Conservation (phyloP, 768 basidiomycete genomes). For the Suillus subaureus region DNA sequence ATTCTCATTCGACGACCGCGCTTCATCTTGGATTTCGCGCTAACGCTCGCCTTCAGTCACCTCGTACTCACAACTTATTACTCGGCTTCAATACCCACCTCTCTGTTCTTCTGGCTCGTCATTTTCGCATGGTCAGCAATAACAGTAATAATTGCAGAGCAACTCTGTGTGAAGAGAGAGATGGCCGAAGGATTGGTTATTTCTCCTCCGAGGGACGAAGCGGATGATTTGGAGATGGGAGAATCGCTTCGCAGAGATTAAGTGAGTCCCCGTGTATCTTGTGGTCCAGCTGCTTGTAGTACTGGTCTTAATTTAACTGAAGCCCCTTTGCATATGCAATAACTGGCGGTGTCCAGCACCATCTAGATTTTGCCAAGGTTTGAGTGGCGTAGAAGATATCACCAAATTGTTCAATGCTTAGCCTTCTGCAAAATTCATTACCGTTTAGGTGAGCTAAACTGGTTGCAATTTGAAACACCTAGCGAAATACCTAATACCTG, state of each 20-base stretch:
- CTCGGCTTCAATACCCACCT: conserved; percentile 69
- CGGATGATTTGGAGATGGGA: conserved; percentile 59
- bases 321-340: not conserved
- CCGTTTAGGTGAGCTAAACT: conserved; percentile 3
- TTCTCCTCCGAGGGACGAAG: conserved; percentile 42
- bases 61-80: conserved; percentile 91
- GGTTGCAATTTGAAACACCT: not conserved
- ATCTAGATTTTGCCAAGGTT: not conserved
- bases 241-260: conserved; percentile 57
- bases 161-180: conserved; percentile 87
- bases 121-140: conserved; percentile 69
- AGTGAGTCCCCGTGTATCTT: conserved; percentile 40
- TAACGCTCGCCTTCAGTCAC: conserved; percentile 91
- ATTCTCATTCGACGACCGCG: conserved; percentile 88
- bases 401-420: conserved; percentile 1
- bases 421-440: not conserved
- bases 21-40: conserved; percentile 90
- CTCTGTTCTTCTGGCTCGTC: conserved; percentile 90
- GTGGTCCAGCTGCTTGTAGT: not conserved
- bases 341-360: not conserved
- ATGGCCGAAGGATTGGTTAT: conserved; percentile 83
- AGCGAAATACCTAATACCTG: not conserved
- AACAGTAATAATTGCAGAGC: conserved; percentile 83
- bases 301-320: not conserved
- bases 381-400: conserved; percentile 3